phyloP scores from a whole-genome alignment of 805 yeast species.

The Hanseniaspora osmophila region DNA sequence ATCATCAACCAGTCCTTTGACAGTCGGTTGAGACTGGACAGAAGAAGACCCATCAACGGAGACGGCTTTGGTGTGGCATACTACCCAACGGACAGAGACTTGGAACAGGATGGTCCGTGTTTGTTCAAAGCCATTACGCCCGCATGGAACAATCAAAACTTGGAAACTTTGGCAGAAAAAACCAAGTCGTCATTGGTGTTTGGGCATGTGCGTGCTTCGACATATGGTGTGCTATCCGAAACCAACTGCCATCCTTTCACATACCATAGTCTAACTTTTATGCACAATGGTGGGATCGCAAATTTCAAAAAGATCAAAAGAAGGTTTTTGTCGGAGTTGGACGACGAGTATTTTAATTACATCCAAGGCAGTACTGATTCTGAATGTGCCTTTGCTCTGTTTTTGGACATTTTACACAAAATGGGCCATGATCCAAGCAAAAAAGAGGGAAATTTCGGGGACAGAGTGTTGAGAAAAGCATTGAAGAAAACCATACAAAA shows the following conservation, averaged over 20 bases:
- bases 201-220: slow-evolving; percentile 93
- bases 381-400: slow-evolving; percentile 87
- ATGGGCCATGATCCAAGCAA: slow-evolving; percentile 61
- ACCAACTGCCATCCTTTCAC: slow-evolving; percentile 96
- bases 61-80: slow-evolving; percentile 98
- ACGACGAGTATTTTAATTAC: slow-evolving; percentile 63
- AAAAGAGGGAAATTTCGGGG: slow-evolving; percentile 34
- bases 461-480: slow-evolving; percentile 49
- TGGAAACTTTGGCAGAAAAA: slow-evolving; percentile 74
- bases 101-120: slow-evolving; percentile 63
- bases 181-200: slow-evolving; percentile 75
- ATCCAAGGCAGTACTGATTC: slow-evolving; percentile 94
- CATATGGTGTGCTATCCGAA: slow-evolving; percentile 86
- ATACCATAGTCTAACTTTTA: slow-evolving; percentile 76
- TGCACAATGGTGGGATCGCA: slow-evolving; percentile 92
- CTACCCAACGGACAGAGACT: slow-evolving; percentile 47
- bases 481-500: slow-evolving; percentile 57
- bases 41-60: slow-evolving; percentile 86
- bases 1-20: slow-evolving; percentile 94
- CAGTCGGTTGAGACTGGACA: slow-evolving; percentile 73
- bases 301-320: slow-evolving; percentile 64
- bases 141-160: slow-evolving; percentile 91
- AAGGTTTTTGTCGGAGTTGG: slow-evolving; percentile 51
- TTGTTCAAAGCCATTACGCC: slow-evolving; percentile 92
- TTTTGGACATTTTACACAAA: slow-evolving; percentile 57